phyloP scores from a whole-genome alignment of 1,284 basidiomycete species.

The Testicularia cyperi region DNA sequence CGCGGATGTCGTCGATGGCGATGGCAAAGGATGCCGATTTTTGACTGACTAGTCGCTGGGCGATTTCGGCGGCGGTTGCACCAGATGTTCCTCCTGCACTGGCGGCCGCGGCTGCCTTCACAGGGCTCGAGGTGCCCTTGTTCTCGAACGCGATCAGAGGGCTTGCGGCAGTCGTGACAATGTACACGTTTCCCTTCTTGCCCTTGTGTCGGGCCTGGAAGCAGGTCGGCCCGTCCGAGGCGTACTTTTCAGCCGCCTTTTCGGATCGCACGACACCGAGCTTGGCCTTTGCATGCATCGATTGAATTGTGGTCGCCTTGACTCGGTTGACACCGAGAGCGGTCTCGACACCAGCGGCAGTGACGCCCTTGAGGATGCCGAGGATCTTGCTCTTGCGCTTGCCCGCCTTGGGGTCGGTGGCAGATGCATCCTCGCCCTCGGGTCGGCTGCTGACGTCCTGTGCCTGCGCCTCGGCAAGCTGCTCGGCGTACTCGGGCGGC shows the following conservation, averaged over 20 bases:
- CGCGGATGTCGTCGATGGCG: constrained; percentile 54
- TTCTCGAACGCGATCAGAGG: constrained; percentile 53
- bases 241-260: constrained; percentile 10
- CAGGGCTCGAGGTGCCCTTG: constrained; percentile 8
- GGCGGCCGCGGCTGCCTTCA: constrained; percentile 17
- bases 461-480: constrained; percentile 37
- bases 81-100: constrained; percentile 6
- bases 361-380: constrained; percentile 48
- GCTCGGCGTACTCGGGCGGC: constrained; percentile 47
- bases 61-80: constrained; percentile 17
- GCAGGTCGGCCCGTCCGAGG: constrained; percentile 21
- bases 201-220: constrained; percentile 54
- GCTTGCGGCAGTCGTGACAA: constrained; percentile 58
- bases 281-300: constrained; percentile 47
- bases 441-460: constrained; percentile 34
- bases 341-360: constrained; percentile 47
- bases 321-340: constrained; percentile 57
- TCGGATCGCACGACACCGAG: constrained; percentile 53
- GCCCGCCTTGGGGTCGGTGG: constrained; percentile 23
- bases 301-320: constrained; percentile 52
- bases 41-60: constrained; percentile 17
- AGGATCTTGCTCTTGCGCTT: constrained; percentile 50
- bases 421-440: constrained; percentile 30
- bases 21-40: constrained; percentile 39
- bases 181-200: constrained; percentile 49